Percentiles rank a stretch among this genome's conserved stretches.
phyloP scores from a whole-genome alignment of 2,329 filamentous ascomycete species.

The Talaromyces verruculosus region DNA sequence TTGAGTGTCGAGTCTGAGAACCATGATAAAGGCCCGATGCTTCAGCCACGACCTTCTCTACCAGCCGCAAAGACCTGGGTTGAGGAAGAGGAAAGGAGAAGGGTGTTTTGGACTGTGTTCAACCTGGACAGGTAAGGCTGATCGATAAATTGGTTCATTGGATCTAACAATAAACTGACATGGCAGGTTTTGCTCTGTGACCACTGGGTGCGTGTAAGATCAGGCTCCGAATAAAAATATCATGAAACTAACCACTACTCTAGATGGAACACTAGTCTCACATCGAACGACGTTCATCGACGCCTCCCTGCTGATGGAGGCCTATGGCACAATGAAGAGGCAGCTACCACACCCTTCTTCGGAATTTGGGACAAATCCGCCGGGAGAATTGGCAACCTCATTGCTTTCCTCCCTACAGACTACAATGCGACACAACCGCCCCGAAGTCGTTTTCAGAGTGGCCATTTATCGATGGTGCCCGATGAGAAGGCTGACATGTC shows the following conservation, averaged over 20 bases:
- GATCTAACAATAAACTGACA: background rate
- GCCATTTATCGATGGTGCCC: background rate
- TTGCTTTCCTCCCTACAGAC: constrained; percentile 29
- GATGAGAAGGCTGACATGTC: background rate
- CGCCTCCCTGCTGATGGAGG: constrained; percentile 46
- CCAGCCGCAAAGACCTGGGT: constrained; percentile 35
- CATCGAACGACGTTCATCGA: constrained; percentile 39
- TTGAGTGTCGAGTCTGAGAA: constrained; percentile 38
- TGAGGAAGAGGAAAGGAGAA: constrained; percentile 41
- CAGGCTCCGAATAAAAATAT: background rate
- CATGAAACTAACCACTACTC: background rate
- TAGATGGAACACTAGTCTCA: constrained; percentile 42
- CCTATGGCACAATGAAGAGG: constrained; percentile 43
- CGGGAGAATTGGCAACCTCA: constrained; percentile 42
- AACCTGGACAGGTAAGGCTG: constrained; percentile 38
- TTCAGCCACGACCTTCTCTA: constrained; percentile 32
- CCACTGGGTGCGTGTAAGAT: background rate
- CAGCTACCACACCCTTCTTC: constrained; percentile 46
- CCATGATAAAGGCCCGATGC: constrained; percentile 26
- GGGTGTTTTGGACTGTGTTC: constrained; percentile 48
- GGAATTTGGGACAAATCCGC: constrained; percentile 48
- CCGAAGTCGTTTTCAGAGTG: background rate
- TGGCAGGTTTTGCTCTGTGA: background rate
- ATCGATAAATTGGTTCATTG: background rate
- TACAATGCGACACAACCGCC: constrained; percentile 19